Conservation (phyloP, 164 flowering plant species). For the Piper betle region DNA sequence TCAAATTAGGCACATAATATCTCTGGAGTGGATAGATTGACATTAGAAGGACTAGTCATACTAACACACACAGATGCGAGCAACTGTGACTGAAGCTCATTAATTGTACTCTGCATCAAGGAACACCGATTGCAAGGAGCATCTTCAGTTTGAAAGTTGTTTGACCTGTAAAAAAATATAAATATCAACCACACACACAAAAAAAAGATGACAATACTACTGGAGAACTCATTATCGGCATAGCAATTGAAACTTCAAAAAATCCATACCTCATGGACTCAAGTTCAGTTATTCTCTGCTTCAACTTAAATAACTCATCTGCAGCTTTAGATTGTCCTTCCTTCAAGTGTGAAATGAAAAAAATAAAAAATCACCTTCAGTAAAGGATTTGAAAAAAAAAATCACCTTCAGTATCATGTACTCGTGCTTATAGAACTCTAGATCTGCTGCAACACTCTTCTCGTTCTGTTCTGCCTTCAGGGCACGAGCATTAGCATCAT, state of each 20-base stretch:
- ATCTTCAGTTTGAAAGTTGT: slow-evolving; percentile 1
- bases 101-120: slow-evolving; percentile 4
- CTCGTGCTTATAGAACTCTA: slow-evolving; percentile 31
- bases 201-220: background rate
- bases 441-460: slow-evolving; percentile 28
- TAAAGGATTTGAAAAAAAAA: background rate
- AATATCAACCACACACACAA: background rate
- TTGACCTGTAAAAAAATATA: slow-evolving; percentile 1
- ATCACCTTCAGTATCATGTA: slow-evolving; percentile 13
- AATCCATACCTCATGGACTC: slow-evolving; percentile 8
- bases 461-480: slow-evolving; percentile 44
- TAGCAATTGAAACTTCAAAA: background rate
- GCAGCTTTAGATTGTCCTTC: slow-evolving; percentile 10
- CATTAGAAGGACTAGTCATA: background rate
- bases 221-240: background rate
- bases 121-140: slow-evolving; percentile 8
- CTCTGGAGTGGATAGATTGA: too few species aligned
- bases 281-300: slow-evolving; percentile 9
- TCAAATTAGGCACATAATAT: too few species aligned
- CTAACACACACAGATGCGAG: slow-evolving; percentile 8
- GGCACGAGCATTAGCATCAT: slow-evolving; percentile 54
- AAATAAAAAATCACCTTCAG: background rate
- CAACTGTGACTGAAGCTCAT: slow-evolving; percentile 5
- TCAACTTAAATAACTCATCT: slow-evolving; percentile 13
- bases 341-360: slow-evolving; percentile 8